Base-by-base conservation (phyloP, 2,329 filamentous ascomycete species). In the Harringtonia aguacate region DNA sequence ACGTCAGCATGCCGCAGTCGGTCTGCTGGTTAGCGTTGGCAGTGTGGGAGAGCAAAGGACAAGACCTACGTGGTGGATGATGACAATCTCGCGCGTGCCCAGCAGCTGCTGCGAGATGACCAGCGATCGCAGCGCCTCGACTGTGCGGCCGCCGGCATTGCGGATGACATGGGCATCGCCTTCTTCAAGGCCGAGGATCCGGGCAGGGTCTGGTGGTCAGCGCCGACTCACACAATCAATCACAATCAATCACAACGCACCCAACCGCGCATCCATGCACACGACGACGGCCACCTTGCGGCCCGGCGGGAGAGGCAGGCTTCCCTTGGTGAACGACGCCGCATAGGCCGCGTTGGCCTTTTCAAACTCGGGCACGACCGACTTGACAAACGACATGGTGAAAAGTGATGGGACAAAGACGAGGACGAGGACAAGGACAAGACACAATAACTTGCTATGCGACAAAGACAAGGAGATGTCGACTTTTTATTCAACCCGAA, bases 111-210 rank as follows among this genome's bases (percentile, higher is more conserved):
- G 72, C 1, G 84, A 88, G 56, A 92, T 86, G 49, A 90, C 62
- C 44, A 92, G 72, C n/a, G 79, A 85, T 43, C 86, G 79, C 9
- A 89, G 68, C 0, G 80, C 82, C 46, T 90, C 85, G 36, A 68
- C 64, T 2, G 77, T 80, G 15, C 73, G 78, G 2, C 69, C 84
- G 4, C 81, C 81, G 14, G 80, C 82, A 52, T 88, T 89, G 47
- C 84, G 77, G 47, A 89, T 82, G 33, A 88, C 77, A 60, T 92
- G 85, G 1, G 85, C 86, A 50, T 88, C 83, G 36, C 86, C 86
- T 17, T 86, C 73, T n/a, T 72, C 64, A 45, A 89, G 81, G 8
- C 80, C 81, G 44, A 87, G 81, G 2, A 81, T 81, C 14, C 73
- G 66, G 6, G 77, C 72, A 0, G 84, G 79, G 53, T 90, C 73